Percentiles rank a stretch among this genome's conserved stretches.
phyloP scores from a whole-genome alignment of 352 stramenopile species.

The Chrysophaeum taylorii region DNA sequence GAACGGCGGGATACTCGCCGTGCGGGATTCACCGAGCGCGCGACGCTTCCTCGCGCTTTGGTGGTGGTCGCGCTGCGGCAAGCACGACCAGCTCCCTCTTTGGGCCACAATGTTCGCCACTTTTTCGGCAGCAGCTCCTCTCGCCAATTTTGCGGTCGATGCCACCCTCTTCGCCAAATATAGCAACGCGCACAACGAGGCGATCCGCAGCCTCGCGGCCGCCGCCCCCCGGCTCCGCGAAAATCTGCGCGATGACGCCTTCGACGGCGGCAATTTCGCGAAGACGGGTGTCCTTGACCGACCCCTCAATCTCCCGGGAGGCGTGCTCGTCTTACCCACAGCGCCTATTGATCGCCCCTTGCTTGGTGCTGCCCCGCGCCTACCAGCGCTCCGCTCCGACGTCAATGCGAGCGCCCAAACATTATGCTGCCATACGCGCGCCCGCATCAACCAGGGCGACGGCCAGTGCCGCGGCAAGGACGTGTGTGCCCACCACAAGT shows the following conservation, averaged over 20 bases:
- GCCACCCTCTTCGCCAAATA: background rate
- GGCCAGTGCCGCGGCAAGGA: background rate
- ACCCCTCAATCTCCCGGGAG: background rate
- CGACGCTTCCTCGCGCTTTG: background rate
- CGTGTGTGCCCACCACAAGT: background rate
- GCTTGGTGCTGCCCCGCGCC: too few relatives aligned
- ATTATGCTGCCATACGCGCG: background rate
- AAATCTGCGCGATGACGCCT: background rate
- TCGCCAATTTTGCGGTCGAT: background rate
- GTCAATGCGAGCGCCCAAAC: background rate
- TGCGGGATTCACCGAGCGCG: background rate
- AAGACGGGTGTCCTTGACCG: background rate
- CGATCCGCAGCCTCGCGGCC: background rate
- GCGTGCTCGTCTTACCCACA: background rate
- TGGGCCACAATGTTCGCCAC: constrained; percentile 6
- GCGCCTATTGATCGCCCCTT: background rate
- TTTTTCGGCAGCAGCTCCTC: background rate
- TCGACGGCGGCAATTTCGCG: background rate
- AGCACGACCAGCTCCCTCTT: constrained; percentile 11
- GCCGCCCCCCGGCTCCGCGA: background rate
- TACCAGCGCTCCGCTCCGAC: constrained; percentile 5
- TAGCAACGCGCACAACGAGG: background rate
- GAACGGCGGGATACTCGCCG: background rate
- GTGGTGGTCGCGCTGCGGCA: background rate
- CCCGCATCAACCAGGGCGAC: background rate